Evolutionary conservation across 306 rosid species (phyloP).

Genomic region (barrel medic (Medicago truncatula)): MtrunA17r5.0-ANR NC_053049.1:4919501-4920000

Average conservation of each 20-base stretch:
- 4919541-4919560: no score
- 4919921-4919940: constrained; percentile 64
- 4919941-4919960: constrained; percentile 36
- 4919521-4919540: no score
- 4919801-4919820: neutral
- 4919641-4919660: constrained; percentile 97
- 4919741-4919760: neutral
- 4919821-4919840: constrained; percentile 76
- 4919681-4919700: constrained; percentile 25
- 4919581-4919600: no score
- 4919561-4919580: no score
- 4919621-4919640: constrained; percentile 90
- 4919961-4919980: constrained; percentile 26
- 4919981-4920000: constrained; percentile 22
- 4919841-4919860: constrained; percentile 95
- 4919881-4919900: constrained; percentile 90
- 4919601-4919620: constrained; percentile 95
- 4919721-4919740: neutral
- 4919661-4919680: constrained; percentile 54
- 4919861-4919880: constrained; percentile 83
- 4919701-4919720: constrained; percentile 12
- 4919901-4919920: constrained; percentile 96
- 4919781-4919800: no score
- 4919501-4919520: no score
- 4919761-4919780: neutral